These are phyloP conservation scores for Geoglossum cookeanum DNA, from an alignment of 2,329 filamentous ascomycete genomes.

Conservation along the genomic window DNA sequence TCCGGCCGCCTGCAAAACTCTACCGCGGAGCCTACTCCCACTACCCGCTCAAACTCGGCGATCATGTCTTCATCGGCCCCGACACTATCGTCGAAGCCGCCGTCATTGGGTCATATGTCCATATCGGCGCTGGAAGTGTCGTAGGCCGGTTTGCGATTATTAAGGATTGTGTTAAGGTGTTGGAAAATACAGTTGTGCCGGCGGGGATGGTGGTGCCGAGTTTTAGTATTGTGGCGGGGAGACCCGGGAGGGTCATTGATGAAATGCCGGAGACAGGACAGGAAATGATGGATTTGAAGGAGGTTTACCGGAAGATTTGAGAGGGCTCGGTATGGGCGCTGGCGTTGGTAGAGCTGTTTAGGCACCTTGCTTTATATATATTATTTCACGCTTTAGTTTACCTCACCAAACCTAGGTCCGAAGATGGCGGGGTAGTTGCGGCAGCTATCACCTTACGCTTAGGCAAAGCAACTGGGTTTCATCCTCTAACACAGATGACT, in stretches of 20 bases:
- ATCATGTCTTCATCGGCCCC: conserved; percentile 80
- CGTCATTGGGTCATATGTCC: conserved; percentile 65
- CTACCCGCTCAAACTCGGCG: conserved; percentile 80
- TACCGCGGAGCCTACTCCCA: conserved; percentile 63
- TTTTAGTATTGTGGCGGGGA: conserved; percentile 76
- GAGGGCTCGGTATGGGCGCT: neutral
- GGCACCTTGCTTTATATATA: neutral
- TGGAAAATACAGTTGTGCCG: conserved; percentile 71
- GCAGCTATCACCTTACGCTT: no score
- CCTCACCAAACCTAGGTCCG: no score
- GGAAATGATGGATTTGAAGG: conserved; percentile 3
- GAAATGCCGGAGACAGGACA: conserved; percentile 55
- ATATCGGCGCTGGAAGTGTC: conserved; percentile 59
- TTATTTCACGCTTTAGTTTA: no score
- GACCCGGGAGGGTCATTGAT: conserved; percentile 60
- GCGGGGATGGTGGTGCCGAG: conserved; percentile 82
- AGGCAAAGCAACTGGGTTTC: neutral
- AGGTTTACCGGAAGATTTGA: conserved; percentile 3
- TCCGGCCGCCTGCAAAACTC: conserved; percentile 67
- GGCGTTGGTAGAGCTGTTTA: neutral
- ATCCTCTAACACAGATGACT: neutral
- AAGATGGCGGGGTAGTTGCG: no score
- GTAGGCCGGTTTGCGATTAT: conserved; percentile 78
- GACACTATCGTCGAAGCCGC: conserved; percentile 64
- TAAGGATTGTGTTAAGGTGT: conserved; percentile 78